phyloP scores from a whole-genome alignment of 345 rosid species.

The Garcia nutans region DNA sequence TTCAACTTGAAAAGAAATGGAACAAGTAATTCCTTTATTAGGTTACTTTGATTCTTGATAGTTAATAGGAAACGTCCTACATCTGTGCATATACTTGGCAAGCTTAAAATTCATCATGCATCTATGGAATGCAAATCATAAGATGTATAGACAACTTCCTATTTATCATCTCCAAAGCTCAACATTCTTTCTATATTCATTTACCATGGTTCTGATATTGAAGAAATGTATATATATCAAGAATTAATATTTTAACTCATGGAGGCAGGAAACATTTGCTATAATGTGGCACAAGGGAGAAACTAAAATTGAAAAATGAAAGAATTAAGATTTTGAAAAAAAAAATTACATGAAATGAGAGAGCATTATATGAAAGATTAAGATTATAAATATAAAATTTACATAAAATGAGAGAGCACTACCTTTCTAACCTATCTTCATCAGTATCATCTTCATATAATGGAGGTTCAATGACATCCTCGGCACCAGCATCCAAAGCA shows the following conservation, averaged over 20 bases:
- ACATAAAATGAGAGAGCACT: slow-evolving; percentile 12
- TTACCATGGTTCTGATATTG: background rate
- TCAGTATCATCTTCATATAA: slow-evolving; percentile 62
- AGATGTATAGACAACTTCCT: background rate
- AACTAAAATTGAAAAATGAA: background rate
- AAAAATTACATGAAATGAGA: background rate
- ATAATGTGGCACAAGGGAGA: background rate
- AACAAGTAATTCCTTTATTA: background rate
- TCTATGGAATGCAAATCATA: background rate
- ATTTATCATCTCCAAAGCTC: background rate
- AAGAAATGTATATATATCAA: background rate
- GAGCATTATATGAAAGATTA: slow-evolving; percentile 18
- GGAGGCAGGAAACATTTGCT: background rate
- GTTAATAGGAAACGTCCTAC: background rate
- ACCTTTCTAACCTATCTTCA: slow-evolving; percentile 73
- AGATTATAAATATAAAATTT: slow-evolving; percentile 3
- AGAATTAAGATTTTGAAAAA: background rate
- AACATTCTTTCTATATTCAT: background rate
- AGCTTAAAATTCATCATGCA: background rate
- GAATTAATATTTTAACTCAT: background rate
- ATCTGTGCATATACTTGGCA: background rate
- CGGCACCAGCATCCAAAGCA: slow-evolving; percentile 93
- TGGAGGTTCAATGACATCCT: slow-evolving; percentile 91
- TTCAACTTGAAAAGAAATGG: too few relatives aligned
- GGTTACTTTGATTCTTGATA: background rate